phyloP scores from a whole-genome alignment of 2,329 filamentous ascomycete genomes.

The Trichoderma asperellum region DNA sequence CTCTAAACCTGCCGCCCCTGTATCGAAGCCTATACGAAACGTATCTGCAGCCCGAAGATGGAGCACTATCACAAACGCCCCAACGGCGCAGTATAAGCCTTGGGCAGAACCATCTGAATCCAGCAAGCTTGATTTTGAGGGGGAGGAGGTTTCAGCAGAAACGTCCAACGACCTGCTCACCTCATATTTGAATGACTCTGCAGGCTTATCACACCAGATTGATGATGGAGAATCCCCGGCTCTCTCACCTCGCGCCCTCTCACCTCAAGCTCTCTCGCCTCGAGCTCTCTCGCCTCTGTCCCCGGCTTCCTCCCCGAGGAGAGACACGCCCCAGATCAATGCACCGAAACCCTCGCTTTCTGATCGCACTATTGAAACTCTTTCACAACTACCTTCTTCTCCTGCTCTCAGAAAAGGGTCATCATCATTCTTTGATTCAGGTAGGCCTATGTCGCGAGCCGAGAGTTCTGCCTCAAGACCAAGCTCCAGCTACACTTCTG shows the following conservation, averaged over 20 bases:
- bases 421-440: conserved; percentile 72
- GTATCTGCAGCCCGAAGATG: conserved; percentile 23
- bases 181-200: conserved; percentile 27
- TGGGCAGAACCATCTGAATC: conserved; percentile 27
- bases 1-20: conserved; percentile 30
- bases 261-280: not conserved
- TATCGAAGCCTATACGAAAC: conserved; percentile 29
- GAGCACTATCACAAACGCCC: conserved; percentile 28
- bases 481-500: conserved; percentile 65
- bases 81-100: conserved; percentile 23
- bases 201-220: conserved; percentile 10
- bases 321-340: conserved; percentile 33
- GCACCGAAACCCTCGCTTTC: conserved; percentile 64
- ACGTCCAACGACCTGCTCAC: conserved; percentile 35
- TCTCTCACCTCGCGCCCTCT: not conserved
- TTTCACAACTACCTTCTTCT: conserved; percentile 77
- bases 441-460: conserved; percentile 58
- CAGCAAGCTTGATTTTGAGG: not conserved
- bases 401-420: conserved; percentile 68
- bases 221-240: conserved; percentile 32
- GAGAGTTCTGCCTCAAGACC: conserved; percentile 53
- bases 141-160: not conserved
- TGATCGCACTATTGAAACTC: conserved; percentile 83
- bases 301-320: conserved; percentile 7
- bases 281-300: not conserved